Conservation (phyloP, 441 rosid species). For the Euphorbia celastroides region DNA sequence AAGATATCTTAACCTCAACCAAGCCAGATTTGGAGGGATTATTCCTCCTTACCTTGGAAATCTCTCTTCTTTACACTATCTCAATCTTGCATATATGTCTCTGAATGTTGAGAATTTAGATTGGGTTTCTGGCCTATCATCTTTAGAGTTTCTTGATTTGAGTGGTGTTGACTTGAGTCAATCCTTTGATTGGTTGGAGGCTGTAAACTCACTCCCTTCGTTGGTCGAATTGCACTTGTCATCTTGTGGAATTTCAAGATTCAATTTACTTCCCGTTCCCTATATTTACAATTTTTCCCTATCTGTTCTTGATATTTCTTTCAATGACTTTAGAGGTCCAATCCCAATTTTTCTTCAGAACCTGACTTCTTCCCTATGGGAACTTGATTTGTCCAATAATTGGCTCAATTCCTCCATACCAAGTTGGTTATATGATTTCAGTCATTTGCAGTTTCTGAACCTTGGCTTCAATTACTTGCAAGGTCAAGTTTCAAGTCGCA, state of each 20-base stretch:
- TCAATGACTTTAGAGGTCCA: not conserved
- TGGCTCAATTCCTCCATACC: not conserved
- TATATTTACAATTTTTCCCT: not conserved
- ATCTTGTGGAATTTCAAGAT: not conserved
- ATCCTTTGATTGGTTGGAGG: not conserved
- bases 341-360: not conserved
- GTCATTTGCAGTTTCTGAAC: not conserved
- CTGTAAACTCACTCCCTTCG: not conserved
- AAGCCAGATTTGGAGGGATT: not conserved
- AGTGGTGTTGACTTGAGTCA: not conserved
- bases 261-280: not conserved
- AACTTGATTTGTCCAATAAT: not conserved
- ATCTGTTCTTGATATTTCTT: not conserved
- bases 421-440: not conserved
- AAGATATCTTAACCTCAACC: slow-evolving; percentile 9
- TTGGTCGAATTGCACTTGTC: slow-evolving; percentile 2
- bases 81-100: not conserved
- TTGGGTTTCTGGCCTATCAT: not conserved
- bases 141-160: not conserved
- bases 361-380: not conserved
- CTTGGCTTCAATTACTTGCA: not conserved
- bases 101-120: not conserved
- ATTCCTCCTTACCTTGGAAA: slow-evolving; percentile 9
- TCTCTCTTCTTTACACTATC: not conserved
- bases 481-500: slow-evolving; percentile 6